phyloP scores from a whole-genome alignment of 164 flowering plant genomes.

The Annona cherimola region DNA sequence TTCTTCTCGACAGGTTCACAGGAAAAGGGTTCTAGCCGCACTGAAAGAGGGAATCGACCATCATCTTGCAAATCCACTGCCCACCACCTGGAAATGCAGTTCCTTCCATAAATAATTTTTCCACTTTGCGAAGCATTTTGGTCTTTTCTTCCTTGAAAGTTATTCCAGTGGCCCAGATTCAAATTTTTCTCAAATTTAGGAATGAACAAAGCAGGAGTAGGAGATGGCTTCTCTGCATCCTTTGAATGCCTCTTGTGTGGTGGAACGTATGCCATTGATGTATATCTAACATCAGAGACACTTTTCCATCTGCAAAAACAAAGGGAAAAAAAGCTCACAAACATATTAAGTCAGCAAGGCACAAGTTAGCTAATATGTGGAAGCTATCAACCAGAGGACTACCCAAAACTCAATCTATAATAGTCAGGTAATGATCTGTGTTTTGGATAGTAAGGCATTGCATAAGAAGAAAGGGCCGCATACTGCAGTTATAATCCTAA shows the following conservation, averaged over 20 bases:
- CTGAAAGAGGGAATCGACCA: conserved; percentile 21
- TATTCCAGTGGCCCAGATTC: conserved; percentile 3
- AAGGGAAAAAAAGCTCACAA: not conserved
- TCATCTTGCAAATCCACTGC: conserved; percentile 29
- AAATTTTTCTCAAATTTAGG: conserved; percentile 15
- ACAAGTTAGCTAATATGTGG: not conserved
- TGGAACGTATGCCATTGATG: conserved; percentile 48
- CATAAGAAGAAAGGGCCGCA: not conserved
- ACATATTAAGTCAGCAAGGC: not conserved
- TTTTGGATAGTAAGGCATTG: not conserved
- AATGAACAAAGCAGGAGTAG: conserved; percentile 3
- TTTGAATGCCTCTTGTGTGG: conserved; percentile 45
- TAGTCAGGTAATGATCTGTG: not conserved
- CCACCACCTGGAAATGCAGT: conserved; percentile 29
- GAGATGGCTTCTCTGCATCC: conserved; percentile 14
- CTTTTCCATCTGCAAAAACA: not conserved
- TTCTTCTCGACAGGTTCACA: conserved; percentile 22
- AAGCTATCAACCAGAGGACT: not conserved
- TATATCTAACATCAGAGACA: not conserved
- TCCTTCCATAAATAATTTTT: conserved; percentile 27
- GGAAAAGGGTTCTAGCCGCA: conserved; percentile 31
- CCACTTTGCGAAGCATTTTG: conserved; percentile 12
- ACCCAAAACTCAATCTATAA: not conserved
- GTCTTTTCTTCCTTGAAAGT: conserved; percentile 7
- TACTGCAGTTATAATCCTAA: not conserved